Evolutionary conservation across 257 asterid species (phyloP), one percentile per base, ranked within the genome.

Genomic region (Eustoma russellianum): DNA sequence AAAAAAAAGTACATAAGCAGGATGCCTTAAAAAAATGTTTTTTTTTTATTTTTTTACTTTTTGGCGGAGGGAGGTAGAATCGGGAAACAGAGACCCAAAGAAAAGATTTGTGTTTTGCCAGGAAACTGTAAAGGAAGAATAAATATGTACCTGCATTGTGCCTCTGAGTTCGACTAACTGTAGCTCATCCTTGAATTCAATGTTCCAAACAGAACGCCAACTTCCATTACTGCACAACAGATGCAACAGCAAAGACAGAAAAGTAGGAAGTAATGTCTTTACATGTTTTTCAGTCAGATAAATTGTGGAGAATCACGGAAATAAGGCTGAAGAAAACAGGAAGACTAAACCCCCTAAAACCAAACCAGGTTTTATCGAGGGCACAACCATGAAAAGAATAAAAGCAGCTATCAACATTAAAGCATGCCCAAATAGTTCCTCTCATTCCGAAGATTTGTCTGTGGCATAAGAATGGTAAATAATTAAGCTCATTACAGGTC

Each of bases 191-290:
- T 77, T 87, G 65, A 87, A 91, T 51, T 72, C 84, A 61, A 82
- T 52, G 61, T 67, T 69, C 96, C 98, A 91, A 50, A 71, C 70
- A 50, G 98, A 87, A 59, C 79, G 83, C 98, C 96, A 91, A 68
- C 96, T 87, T 55, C 98, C 98, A 68, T 84, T 87, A 82, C 96
- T 91, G 73, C 28, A 34, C 46, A 60, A 67, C 48, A 53, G 45
- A 70, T 46, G 52, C 53, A 40, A 67, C 59, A 57, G 33, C 45
- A 40, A 38, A 38, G 43, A n/a, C 43, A 38, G 43, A 38, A 5
- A 38, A 11, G 12, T 11, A 11, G 13, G 43, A 38, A 38, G 43
- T 11, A 38, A 38, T 5, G 8, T 0, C 9, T 3, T 8, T 38
- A 7, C 12, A 38, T 3, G 43, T 38, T 8, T 38, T 38, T 6